phyloP scores from a whole-genome alignment of 2,329 filamentous ascomycete genomes.

The Aspergillus flavus region DNA sequence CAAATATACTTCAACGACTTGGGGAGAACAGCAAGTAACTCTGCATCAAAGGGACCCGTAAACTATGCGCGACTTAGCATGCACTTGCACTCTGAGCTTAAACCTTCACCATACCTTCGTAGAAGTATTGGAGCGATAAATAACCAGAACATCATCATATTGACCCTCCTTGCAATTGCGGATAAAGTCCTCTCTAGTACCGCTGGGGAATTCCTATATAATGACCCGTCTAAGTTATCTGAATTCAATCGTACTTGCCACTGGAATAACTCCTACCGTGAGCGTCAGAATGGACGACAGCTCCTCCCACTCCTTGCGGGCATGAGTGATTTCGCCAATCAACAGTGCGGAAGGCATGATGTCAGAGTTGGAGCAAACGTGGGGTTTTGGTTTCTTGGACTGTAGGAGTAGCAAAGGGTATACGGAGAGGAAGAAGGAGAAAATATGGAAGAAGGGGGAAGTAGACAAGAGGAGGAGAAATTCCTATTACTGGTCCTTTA shows the following conservation, averaged over 20 bases:
- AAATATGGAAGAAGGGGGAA: constrained; percentile 1
- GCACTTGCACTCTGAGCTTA: not conserved
- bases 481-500: constrained; percentile 5
- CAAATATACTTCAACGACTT: constrained; percentile 52
- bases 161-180: constrained; percentile 56
- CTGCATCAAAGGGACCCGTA: constrained; percentile 52
- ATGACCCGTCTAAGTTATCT: not conserved
- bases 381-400: not conserved
- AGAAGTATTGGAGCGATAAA: constrained; percentile 63
- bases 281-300: constrained; percentile 44
- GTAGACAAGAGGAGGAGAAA: constrained; percentile 8
- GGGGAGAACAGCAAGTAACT: constrained; percentile 51
- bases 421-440: not conserved
- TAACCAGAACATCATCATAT: constrained; percentile 58
- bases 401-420: not conserved
- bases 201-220: constrained; percentile 55
- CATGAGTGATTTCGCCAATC: constrained; percentile 48
- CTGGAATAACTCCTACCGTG: constrained; percentile 34
- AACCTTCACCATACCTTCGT: constrained; percentile 42
- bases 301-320: constrained; percentile 47
- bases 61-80: constrained; percentile 26
- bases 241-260: not conserved
- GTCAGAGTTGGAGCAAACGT: constrained; percentile 20
- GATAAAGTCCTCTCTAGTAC: constrained; percentile 59
- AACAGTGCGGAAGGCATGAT: constrained; percentile 46